These are phyloP conservation scores for Heimioporus sp. DNA, from an alignment of 768 basidiomycete genomes.

Conservation along the genomic window DNA sequence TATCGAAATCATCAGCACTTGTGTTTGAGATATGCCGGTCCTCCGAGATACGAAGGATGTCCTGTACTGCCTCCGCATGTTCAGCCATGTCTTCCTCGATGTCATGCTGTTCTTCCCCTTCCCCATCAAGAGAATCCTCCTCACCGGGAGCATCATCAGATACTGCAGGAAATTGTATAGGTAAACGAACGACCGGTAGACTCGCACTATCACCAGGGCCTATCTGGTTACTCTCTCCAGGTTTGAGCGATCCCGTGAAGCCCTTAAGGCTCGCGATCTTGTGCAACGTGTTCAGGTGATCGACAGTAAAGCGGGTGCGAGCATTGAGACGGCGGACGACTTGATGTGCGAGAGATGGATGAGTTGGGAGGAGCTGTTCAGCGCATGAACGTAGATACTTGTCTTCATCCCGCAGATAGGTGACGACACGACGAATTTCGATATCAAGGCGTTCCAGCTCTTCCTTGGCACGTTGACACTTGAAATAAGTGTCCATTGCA, in stretches of 20 bases:
- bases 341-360: background rate
- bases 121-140: too few species aligned
- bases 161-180: background rate
- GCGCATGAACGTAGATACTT: background rate
- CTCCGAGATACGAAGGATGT: too few species aligned
- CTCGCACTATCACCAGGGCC: background rate
- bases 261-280: background rate
- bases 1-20: too few species aligned
- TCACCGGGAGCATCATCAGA: too few species aligned
- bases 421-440: background rate
- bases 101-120: too few species aligned
- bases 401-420: background rate
- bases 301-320: background rate
- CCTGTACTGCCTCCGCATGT: too few species aligned
- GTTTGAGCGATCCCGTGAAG: background rate
- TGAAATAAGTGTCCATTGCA: background rate
- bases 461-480: background rate
- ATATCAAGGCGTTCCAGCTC: background rate
- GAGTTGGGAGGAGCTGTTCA: too few species aligned
- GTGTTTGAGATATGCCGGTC: too few species aligned
- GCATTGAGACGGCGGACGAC: background rate
- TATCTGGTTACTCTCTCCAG: background rate
- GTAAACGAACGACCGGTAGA: too few species aligned
- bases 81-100: too few species aligned
- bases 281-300: background rate